These are phyloP conservation scores for Castanopsis chinensis DNA, from an alignment of 306 rosid genomes.

Conservation along the genomic window DNA sequence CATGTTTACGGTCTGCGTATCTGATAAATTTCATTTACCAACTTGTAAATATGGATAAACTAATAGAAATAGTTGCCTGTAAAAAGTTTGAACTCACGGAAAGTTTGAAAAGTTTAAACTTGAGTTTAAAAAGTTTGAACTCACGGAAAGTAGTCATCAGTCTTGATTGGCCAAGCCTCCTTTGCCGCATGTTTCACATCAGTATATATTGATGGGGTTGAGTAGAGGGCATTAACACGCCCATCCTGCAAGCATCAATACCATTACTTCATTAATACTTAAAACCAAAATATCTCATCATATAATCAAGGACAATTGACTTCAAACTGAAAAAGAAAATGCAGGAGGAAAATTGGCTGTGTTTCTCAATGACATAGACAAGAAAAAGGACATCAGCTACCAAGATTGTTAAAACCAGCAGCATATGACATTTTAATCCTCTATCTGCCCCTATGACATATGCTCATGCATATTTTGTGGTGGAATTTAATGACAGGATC, in stretches of 20 bases:
- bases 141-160: slow-evolving; percentile 86
- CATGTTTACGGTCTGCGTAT: slow-evolving; percentile 70
- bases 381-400: background rate
- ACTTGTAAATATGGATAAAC: background rate
- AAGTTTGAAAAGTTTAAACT: no score
- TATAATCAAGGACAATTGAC: background rate
- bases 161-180: slow-evolving; percentile 85
- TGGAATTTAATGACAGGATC: background rate
- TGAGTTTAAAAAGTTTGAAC: slow-evolving; percentile 19
- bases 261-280: background rate
- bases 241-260: slow-evolving; percentile 56
- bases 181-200: slow-evolving; percentile 74
- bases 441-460: background rate
- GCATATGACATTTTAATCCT: background rate
- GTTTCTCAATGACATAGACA: background rate
- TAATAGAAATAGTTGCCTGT: no score
- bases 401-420: background rate
- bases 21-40: slow-evolving; percentile 34
- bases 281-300: background rate
- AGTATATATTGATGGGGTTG: slow-evolving; percentile 84
- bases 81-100: slow-evolving; percentile 55
- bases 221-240: slow-evolving; percentile 82
- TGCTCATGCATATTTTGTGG: background rate
- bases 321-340: background rate
- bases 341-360: background rate